A percentile compares a stretch with the other conserved stretches of the same genome.
Conservation (phyloP, 768 basidiomycete species). For the Tylopilus balloui region DNA sequence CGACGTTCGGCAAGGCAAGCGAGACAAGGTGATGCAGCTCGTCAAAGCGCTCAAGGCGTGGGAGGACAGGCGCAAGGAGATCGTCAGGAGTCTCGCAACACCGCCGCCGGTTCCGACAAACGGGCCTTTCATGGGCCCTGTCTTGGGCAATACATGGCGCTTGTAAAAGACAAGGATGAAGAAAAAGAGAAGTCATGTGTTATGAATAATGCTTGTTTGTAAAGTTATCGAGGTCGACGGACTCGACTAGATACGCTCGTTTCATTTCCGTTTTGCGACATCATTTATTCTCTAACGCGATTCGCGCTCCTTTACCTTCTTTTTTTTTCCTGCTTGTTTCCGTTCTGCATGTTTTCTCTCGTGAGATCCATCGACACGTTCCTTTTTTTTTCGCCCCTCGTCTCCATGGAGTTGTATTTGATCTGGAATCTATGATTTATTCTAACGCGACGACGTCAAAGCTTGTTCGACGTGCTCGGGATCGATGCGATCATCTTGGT, state of each 20-base stretch:
- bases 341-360: slow-evolving; percentile 3
- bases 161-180: neutral
- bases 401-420: no score
- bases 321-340: neutral
- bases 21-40: slow-evolving; percentile 77
- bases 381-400: slow-evolving; percentile 4
- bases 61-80: slow-evolving; percentile 69
- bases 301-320: neutral
- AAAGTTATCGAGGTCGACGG: slow-evolving; percentile 8
- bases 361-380: slow-evolving; percentile 8
- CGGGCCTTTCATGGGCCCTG: slow-evolving; percentile 6
- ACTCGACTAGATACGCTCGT: slow-evolving; percentile 20
- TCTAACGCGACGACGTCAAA: slow-evolving; percentile 9
- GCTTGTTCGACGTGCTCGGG: slow-evolving; percentile 12
- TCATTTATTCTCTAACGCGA: slow-evolving; percentile 3
- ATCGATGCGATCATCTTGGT: slow-evolving; percentile 50
- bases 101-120: slow-evolving; percentile 17
- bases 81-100: slow-evolving; percentile 50
- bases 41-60: slow-evolving; percentile 70
- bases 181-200: neutral
- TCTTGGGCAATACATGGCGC: slow-evolving; percentile 2
- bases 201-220: neutral
- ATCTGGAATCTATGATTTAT: slow-evolving; percentile 15
- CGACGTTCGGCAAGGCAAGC: slow-evolving; percentile 79
- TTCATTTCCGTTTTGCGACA: slow-evolving; percentile 1